These are phyloP conservation scores for Plectranthus barbatus DNA, from an alignment of 257 asterid genomes.

Conservation along the genomic window DNA sequence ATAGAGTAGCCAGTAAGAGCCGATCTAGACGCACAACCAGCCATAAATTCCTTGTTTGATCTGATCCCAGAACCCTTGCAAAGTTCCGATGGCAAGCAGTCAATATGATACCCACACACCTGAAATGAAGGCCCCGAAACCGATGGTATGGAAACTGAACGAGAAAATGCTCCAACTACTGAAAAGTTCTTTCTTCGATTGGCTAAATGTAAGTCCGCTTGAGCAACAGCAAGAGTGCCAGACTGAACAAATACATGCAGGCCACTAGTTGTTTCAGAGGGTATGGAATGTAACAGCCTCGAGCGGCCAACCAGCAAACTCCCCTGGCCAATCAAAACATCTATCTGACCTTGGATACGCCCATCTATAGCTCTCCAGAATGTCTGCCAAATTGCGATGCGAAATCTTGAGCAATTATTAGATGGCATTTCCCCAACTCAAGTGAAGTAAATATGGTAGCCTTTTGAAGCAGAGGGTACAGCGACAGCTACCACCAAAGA, in stretches of 20 bases:
- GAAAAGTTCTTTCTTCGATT: conserved; percentile 52
- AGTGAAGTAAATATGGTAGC: conserved; percentile 18
- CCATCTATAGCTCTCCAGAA: conserved; percentile 34
- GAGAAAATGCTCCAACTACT: conserved; percentile 59
- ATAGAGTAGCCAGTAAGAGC: conserved; percentile 28
- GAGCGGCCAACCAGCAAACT: conserved; percentile 36
- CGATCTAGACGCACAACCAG: conserved; percentile 42
- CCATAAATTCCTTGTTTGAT: conserved; percentile 40
- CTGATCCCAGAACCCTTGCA: conserved; percentile 18
- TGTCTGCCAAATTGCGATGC: conserved; percentile 39
- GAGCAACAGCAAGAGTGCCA: conserved; percentile 62
- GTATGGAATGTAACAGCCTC: conserved; percentile 29
- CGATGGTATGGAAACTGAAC: conserved; percentile 66
- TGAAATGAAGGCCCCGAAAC: conserved; percentile 74
- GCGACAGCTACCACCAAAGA: conserved; percentile 23
- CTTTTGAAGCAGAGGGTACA: conserved; percentile 19
- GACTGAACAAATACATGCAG: conserved; percentile 44
- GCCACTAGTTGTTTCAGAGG: conserved; percentile 29
- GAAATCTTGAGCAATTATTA: conserved; percentile 47
- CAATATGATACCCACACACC: conserved; percentile 60
- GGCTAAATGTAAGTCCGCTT: conserved; percentile 51
- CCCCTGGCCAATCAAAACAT: conserved; percentile 42
- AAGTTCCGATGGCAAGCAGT: conserved; percentile 38
- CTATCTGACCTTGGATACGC: conserved; percentile 32
- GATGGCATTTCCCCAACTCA: conserved; percentile 57